Conservation (phyloP, 495 filamentous ascomycete species). For the Lepraria neglecta region DNA sequence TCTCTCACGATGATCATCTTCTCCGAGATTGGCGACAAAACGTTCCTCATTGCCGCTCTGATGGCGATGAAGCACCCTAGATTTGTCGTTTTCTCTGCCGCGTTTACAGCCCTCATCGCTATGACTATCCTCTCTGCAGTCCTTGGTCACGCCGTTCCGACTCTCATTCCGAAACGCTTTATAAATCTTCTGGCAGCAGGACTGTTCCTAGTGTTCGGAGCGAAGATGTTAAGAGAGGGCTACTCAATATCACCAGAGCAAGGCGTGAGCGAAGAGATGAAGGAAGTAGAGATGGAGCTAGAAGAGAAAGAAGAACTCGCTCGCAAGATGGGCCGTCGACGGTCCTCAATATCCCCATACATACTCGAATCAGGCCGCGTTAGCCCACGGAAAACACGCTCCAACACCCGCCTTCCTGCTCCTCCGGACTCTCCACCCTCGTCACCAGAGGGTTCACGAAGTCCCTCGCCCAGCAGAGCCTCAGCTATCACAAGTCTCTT, state of each 20-base stretch:
- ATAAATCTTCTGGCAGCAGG: constrained; percentile 79
- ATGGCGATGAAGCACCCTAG: constrained; percentile 99
- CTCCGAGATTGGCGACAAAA: constrained; percentile 97
- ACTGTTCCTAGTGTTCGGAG: constrained; percentile 85
- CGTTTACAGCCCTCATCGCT: constrained; percentile 79
- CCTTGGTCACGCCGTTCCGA: constrained; percentile 89
- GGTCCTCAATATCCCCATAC: constrained; percentile 49
- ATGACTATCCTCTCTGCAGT: constrained; percentile 98
- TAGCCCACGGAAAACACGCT: constrained; percentile 41
- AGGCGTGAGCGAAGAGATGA: constrained; percentile 91
- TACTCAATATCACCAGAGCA: constrained; percentile 80
- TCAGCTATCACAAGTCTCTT: constrained; percentile 40
- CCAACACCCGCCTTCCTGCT: constrained; percentile 45
- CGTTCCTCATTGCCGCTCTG: constrained; percentile 90
- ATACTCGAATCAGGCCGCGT: constrained; percentile 44
- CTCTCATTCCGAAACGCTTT: constrained; percentile 78
- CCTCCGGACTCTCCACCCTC: constrained; percentile 48
- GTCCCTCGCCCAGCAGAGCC: constrained; percentile 44
- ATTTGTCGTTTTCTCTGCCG: constrained; percentile 85
- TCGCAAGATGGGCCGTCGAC: constrained; percentile 47
- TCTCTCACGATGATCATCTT: constrained; percentile 97
- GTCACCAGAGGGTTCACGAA: constrained; percentile 49
- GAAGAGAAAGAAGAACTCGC: constrained; percentile 81
- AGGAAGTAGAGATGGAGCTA: constrained; percentile 90
- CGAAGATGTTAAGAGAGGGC: constrained; percentile 78